Conservation (phyloP, 129 eudicot genomes). For the Erigeron canadensis region DNA sequence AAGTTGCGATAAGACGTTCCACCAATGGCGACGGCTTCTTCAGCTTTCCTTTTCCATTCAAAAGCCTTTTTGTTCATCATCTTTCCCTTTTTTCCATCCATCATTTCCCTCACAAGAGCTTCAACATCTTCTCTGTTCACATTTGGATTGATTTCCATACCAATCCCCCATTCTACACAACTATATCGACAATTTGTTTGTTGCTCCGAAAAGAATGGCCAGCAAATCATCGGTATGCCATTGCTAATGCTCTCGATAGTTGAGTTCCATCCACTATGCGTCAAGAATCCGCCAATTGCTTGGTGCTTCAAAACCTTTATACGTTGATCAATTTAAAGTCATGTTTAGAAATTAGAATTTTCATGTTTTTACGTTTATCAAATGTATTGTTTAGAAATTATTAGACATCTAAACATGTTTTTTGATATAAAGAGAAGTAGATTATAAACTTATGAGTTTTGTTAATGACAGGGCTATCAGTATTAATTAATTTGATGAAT, state of each 20-base stretch:
- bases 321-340: neutral
- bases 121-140: slow-evolving; percentile 53
- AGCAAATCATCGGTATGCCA: neutral
- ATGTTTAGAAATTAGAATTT: too few relatives aligned
- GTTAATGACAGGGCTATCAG: too few relatives aligned
- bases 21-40: slow-evolving; percentile 31
- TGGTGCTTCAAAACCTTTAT: neutral
- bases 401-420: too few relatives aligned
- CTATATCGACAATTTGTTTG: neutral
- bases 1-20: slow-evolving; percentile 42
- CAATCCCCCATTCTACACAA: neutral
- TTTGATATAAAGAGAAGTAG: too few relatives aligned
- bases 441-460: too few relatives aligned
- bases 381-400: too few relatives aligned
- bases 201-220: neutral
- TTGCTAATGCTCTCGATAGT: neutral
- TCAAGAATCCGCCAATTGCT: neutral
- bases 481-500: too few relatives aligned
- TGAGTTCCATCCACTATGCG: neutral
- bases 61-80: slow-evolving; percentile 30
- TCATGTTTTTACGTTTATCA: too few relatives aligned
- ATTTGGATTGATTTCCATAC: neutral
- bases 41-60: slow-evolving; percentile 49
- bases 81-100: slow-evolving; percentile 55
- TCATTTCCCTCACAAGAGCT: slow-evolving; percentile 40